A percentile compares a stretch with the other conserved stretches of the same genome.
Conservation (phyloP, 192 early-diverging fungal species). For the Jimgerdemannia flammicorona region DNA sequence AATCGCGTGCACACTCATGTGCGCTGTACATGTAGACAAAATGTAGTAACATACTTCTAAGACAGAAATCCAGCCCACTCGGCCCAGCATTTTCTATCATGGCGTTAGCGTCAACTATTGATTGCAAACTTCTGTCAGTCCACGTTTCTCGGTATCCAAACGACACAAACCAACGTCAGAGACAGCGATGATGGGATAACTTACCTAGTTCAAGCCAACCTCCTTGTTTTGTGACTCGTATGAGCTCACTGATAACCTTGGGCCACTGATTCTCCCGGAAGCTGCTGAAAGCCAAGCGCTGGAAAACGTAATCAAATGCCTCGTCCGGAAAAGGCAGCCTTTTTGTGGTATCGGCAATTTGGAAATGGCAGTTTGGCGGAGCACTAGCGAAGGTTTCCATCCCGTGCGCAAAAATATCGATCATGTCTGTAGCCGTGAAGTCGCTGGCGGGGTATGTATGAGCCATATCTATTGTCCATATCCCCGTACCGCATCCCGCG, state of each 20-base stretch:
- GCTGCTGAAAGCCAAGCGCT: neutral
- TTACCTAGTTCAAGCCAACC: conserved; percentile 21
- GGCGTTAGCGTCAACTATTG: conserved; percentile 24
- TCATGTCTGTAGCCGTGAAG: neutral
- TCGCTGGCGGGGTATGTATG: neutral
- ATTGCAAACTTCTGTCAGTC: conserved; percentile 1
- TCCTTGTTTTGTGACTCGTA: conserved; percentile 18
- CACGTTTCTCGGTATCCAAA: neutral
- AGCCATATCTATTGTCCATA: neutral
- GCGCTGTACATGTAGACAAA: neutral
- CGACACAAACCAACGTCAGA: neutral
- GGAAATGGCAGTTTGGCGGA: neutral
- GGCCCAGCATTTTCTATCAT: conserved; percentile 4
- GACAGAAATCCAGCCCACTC: neutral
- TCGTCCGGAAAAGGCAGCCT: conserved; percentile 11
- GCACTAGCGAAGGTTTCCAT: too few relatives aligned
- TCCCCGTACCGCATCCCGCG: neutral
- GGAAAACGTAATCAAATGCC: conserved; percentile 14
- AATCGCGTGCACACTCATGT: neutral
- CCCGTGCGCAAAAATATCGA: neutral
- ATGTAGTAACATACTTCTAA: neutral
- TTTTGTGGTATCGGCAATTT: neutral
- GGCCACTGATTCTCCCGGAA: conserved; percentile 19
- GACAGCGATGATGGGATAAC: too few relatives aligned
- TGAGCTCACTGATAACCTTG: conserved; percentile 18